A percentile compares a stretch with the other conserved stretches of the same genome.
phyloP scores from a whole-genome alignment of 108 stramenopile genomes.

The Cylindrotheca fusiformis region DNA sequence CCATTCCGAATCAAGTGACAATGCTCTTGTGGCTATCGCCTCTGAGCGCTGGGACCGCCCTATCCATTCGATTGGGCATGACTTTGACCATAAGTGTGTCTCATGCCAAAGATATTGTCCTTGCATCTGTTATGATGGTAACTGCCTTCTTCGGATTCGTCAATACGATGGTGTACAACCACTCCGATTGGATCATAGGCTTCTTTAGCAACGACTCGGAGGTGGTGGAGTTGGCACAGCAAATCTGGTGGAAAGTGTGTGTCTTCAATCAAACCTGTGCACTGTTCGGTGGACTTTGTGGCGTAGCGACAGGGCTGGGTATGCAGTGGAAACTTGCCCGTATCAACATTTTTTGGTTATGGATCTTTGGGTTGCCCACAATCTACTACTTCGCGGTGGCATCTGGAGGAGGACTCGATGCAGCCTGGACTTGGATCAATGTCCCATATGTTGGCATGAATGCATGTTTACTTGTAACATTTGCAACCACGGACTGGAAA shows the following conservation, averaged over 20 bases:
- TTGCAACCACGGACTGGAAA: slow-evolving; percentile 26
- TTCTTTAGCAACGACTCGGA: slow-evolving; percentile 30
- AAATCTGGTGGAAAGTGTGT: slow-evolving; percentile 40
- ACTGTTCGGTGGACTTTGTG: slow-evolving; percentile 27
- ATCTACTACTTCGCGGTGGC: slow-evolving; percentile 30
- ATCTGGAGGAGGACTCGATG: slow-evolving; percentile 23
- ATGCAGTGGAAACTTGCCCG: slow-evolving; percentile 47
- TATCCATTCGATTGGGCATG: slow-evolving; percentile 39
- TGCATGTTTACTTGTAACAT: slow-evolving; percentile 9
- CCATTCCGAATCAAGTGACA: slow-evolving; percentile 38
- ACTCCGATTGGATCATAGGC: slow-evolving; percentile 15
- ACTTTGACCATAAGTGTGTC: slow-evolving; percentile 23
- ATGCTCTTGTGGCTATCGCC: slow-evolving; percentile 36
- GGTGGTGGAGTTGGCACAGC: slow-evolving; percentile 23
- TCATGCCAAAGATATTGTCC: slow-evolving; percentile 13
- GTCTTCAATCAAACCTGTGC: slow-evolving; percentile 15
- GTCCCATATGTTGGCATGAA: slow-evolving; percentile 35
- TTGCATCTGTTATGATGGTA: neutral
- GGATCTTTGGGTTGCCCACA: slow-evolving; percentile 34
- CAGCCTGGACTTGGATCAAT: slow-evolving; percentile 34
- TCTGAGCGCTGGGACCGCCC: slow-evolving; percentile 35
- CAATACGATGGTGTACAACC: slow-evolving; percentile 15
- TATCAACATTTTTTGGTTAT: slow-evolving; percentile 25
- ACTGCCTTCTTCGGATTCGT: slow-evolving; percentile 12
- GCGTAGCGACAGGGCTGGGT: slow-evolving; percentile 42